Evolutionary conservation across 441 rosid species (phyloP), one percentile per base, ranked within the genome.

Genomic region (Pelargonium cotyledonis): DNA sequence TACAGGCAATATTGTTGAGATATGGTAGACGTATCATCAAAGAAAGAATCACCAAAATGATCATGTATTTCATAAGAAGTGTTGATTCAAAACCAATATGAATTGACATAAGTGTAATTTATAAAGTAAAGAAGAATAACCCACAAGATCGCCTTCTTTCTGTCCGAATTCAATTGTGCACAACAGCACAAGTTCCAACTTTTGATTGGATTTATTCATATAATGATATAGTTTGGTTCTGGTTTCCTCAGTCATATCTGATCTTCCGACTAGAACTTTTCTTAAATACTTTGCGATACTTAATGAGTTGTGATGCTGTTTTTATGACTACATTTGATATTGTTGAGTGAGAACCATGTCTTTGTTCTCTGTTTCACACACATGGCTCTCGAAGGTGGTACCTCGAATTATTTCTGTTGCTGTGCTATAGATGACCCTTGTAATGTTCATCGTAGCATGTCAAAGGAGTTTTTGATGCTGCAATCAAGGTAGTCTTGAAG

Each of bases 401-500:
- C 29, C 40, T 65, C 49, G 16, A 11, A 51, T 70, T 53, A 58
- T 65, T 67, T 73, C 38, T n/a, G 41, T 76, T 55, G 60, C 68
- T 18, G 49, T 65, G 65, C 8, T 65, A 23, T 58, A 9, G 19
- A 72, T 67, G 66, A 72, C 53, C 67, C 12, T 31, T 61, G 31
- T 69, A 51, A 38, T 6, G 65, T 35, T 7, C 67, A 16, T 73
- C 82, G 78, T 84, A 95, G 99, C 90, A 95, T 77, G 97, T 90
- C 74, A 95, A 95, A 81, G 95, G 95, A 70, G 91, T 92, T 67
- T 95, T 95, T 79, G 99, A 95, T 82, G 86, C 90, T 11, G 96
- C 98, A 15, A 92, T 95, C 79, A 90, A 77, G 82, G 93, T 86
- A 71, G 99, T 95, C 15, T 88, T 95, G 78, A 92, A 84, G 76